Percentiles rank a stretch among this genome's conserved stretches.
Evolutionary conservation across 2,329 filamentous ascomycete species (phyloP).

Genomic region (Cercospora citrullina): DNA sequence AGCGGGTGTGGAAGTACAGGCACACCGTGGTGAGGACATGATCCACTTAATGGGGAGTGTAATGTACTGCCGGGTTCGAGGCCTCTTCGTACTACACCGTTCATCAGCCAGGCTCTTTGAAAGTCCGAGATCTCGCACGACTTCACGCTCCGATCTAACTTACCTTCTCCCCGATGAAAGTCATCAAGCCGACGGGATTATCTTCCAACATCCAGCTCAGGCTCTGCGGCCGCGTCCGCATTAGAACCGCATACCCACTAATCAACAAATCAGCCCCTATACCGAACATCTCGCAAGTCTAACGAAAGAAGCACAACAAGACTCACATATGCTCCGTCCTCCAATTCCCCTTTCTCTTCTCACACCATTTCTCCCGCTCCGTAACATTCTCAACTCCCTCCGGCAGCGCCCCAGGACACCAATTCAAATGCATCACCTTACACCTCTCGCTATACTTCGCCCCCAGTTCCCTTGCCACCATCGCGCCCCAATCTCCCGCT

Average conservation of each 20-base stretch:
- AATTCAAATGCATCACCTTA: conserved; percentile 46
- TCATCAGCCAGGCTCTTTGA: not conserved
- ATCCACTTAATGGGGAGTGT: conserved; percentile 37
- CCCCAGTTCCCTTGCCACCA: conserved; percentile 44
- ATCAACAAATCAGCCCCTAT: not conserved
- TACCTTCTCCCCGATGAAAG: conserved; percentile 48
- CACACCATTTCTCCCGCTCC: conserved; percentile 39
- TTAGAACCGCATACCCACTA: conserved; percentile 46
- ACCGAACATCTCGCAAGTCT: too few relatives aligned
- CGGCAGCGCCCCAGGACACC: conserved; percentile 43
- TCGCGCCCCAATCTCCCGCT: conserved; percentile 47
- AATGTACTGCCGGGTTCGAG: conserved; percentile 40
- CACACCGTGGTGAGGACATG: conserved; percentile 38
- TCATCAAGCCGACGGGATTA: conserved; percentile 47
- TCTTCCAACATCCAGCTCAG: conserved; percentile 47
- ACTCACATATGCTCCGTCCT: conserved; percentile 36
- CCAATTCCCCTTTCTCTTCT: conserved; percentile 40
- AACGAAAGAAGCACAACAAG: not conserved
- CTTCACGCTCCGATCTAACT: not conserved
- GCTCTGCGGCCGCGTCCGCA: conserved; percentile 48
- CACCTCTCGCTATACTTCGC: conserved; percentile 40
- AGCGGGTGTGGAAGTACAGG: conserved; percentile 44
- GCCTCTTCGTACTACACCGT: conserved; percentile 39
- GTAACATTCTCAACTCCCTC: conserved; percentile 35
- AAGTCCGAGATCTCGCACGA: not conserved